phyloP scores from a whole-genome alignment of 2,329 filamentous ascomycete genomes.

The Blastomyces silverae region DNA sequence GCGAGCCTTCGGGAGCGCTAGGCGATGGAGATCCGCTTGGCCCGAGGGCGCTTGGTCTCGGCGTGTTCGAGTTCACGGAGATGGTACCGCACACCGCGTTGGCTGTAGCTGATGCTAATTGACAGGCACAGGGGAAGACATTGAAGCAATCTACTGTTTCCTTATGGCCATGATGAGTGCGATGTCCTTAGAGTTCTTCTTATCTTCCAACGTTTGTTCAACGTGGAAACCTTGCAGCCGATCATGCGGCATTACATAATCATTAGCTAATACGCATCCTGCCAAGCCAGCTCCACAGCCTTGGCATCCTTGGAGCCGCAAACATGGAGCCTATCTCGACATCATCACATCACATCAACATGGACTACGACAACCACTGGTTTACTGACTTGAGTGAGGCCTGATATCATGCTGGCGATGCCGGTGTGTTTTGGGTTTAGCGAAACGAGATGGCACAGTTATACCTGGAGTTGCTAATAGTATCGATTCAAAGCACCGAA shows the following conservation, averaged over 20 bases:
- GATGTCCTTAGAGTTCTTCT: background rate
- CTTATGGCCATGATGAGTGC: background rate
- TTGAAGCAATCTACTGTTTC: background rate
- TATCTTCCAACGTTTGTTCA: background rate
- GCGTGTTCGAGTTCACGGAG: background rate
- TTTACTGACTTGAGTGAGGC: background rate
- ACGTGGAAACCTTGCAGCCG: background rate
- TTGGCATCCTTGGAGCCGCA: background rate
- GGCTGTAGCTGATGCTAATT: background rate
- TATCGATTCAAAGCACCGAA: background rate
- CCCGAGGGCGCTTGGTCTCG: background rate
- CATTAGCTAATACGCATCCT: background rate
- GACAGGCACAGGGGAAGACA: background rate
- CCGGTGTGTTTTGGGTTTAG: background rate
- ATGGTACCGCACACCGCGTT: background rate
- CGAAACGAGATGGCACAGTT: background rate
- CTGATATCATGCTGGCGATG: background rate
- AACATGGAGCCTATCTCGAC: background rate
- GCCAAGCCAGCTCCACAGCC: background rate
- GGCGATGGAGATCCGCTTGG: slow-evolving; percentile 3
- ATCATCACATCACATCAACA: background rate
- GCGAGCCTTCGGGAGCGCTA: background rate
- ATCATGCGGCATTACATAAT: background rate
- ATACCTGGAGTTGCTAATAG: background rate
- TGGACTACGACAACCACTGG: background rate